These are phyloP conservation scores for Pezicula radicicola DNA, from an alignment of 2,329 filamentous ascomycete species.

Conservation along the genomic window DNA sequence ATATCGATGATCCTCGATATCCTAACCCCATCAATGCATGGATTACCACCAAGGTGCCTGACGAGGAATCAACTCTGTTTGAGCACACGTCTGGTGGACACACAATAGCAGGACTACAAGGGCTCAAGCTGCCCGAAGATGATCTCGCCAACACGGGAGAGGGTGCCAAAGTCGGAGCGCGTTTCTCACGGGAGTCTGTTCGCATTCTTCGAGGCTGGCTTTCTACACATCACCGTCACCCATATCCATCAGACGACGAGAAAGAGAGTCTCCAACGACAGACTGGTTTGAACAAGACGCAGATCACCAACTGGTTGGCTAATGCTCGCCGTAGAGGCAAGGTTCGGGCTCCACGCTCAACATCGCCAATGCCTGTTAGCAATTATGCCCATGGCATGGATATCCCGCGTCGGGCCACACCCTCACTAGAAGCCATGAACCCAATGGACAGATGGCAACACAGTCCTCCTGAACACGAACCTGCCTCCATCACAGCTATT, in stretches of 20 bases:
- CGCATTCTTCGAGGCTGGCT: constrained; percentile 84
- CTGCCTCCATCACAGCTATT: constrained; percentile 62
- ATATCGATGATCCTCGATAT: constrained; percentile 8
- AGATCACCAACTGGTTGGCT: constrained; percentile 90
- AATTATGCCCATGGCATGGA: constrained; percentile 65
- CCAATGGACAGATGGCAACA: constrained; percentile 68
- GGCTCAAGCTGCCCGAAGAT: constrained; percentile 48
- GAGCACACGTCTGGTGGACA: constrained; percentile 7
- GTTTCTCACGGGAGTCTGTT: constrained; percentile 78
- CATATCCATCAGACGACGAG: constrained; percentile 85
- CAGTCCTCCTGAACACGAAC: constrained; percentile 67
- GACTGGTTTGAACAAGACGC: constrained; percentile 77
- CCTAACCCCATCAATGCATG: not conserved
- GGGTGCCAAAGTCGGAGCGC: constrained; percentile 63
- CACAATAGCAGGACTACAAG: constrained; percentile 15
- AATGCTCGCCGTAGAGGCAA: constrained; percentile 85
- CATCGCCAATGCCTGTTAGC: constrained; percentile 63
- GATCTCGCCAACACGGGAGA: constrained; percentile 46
- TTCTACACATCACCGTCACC: constrained; percentile 73
- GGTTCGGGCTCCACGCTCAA: constrained; percentile 63
- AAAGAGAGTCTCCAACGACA: constrained; percentile 75
- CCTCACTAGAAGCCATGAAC: constrained; percentile 52
- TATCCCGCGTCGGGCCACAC: constrained; percentile 63
- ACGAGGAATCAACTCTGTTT: constrained; percentile 1
- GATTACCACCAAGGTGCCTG: constrained; percentile 1